These are phyloP conservation scores for Jatropha podagrica DNA, from an alignment of 441 rosid species.

Conservation along the genomic window DNA sequence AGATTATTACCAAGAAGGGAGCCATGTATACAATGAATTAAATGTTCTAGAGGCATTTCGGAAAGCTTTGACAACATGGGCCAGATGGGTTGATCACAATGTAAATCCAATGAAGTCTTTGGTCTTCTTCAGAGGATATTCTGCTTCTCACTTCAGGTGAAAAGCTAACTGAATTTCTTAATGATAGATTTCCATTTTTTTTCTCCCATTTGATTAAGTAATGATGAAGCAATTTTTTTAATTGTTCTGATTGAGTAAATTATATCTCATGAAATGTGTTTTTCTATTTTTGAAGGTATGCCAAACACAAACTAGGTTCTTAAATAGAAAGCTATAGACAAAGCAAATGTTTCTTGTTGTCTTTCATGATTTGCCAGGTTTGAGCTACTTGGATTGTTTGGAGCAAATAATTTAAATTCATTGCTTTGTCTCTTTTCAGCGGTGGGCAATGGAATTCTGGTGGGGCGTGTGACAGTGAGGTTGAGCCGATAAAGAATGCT, in stretches of 20 bases:
- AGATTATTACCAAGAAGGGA: slow-evolving; percentile 94
- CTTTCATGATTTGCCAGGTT: neutral
- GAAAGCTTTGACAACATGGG: slow-evolving; percentile 89
- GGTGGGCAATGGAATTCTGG: slow-evolving; percentile 99
- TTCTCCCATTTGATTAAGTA: neutral
- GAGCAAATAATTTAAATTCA: neutral
- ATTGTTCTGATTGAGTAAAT: neutral
- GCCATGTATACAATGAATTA: slow-evolving; percentile 61
- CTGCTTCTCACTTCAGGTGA: slow-evolving; percentile 88
- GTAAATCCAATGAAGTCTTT: slow-evolving; percentile 58
- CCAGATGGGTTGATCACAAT: slow-evolving; percentile 82
- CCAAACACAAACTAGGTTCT: no score
- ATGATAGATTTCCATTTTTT: neutral
- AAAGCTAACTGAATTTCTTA: neutral
- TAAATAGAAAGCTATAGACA: no score
- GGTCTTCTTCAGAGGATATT: slow-evolving; percentile 90
- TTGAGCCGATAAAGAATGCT: slow-evolving; percentile 73
- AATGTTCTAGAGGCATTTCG: slow-evolving; percentile 87
- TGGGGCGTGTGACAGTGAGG: slow-evolving; percentile 78
- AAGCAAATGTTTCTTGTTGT: neutral
- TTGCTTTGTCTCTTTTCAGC: slow-evolving; percentile 32
- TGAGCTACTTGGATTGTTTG: neutral
- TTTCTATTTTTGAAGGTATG: no score
- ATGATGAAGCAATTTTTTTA: neutral
- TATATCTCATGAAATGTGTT: no score